Evolutionary conservation across 2,329 filamentous ascomycete genomes (phyloP).

Genomic region (Aspergillus sp.): DNA sequence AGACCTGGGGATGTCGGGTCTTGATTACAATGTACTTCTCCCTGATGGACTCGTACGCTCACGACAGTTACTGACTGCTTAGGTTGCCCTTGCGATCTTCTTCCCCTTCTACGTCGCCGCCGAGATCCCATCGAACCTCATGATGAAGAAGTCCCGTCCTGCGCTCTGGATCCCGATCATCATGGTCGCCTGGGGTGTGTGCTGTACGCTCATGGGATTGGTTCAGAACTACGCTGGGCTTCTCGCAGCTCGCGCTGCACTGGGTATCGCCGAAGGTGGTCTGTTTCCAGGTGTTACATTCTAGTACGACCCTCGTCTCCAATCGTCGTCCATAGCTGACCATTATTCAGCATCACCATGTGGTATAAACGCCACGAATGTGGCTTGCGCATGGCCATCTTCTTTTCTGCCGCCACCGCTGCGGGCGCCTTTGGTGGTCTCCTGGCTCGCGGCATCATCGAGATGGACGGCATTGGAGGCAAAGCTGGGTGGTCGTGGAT

Average conservation of each 20-base stretch:
- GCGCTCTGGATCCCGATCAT: conserved; percentile 54
- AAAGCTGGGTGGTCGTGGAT: conserved; percentile 10
- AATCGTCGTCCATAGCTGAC: not conserved
- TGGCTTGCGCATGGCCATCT: conserved; percentile 14
- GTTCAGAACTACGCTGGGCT: conserved; percentile 52
- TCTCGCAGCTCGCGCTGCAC: conserved; percentile 48
- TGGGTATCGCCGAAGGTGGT: conserved; percentile 48
- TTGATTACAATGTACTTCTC: conserved; percentile 33
- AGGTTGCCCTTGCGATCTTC: conserved; percentile 35
- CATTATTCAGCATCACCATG: not conserved
- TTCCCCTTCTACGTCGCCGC: conserved; percentile 42
- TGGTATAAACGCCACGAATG: conserved; percentile 14
- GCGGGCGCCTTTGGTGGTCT: conserved; percentile 15
- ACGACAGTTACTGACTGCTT: conserved; percentile 1
- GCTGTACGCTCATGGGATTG: conserved; percentile 47
- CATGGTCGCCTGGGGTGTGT: conserved; percentile 39
- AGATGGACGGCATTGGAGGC: conserved; percentile 5
- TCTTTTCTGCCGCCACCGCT: conserved; percentile 13
- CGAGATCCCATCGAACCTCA: conserved; percentile 44
- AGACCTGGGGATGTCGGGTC: conserved; percentile 25
- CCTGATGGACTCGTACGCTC: not conserved
- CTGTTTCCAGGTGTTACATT: conserved; percentile 13
- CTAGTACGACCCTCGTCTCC: conserved; percentile 4
- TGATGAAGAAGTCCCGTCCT: conserved; percentile 49
- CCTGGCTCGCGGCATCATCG: conserved; percentile 9